Evolutionary conservation across 192 early-diverging fungal species (phyloP), one percentile per base, ranked within the genome.

Genomic region (Mortierella claussenii): DNA sequence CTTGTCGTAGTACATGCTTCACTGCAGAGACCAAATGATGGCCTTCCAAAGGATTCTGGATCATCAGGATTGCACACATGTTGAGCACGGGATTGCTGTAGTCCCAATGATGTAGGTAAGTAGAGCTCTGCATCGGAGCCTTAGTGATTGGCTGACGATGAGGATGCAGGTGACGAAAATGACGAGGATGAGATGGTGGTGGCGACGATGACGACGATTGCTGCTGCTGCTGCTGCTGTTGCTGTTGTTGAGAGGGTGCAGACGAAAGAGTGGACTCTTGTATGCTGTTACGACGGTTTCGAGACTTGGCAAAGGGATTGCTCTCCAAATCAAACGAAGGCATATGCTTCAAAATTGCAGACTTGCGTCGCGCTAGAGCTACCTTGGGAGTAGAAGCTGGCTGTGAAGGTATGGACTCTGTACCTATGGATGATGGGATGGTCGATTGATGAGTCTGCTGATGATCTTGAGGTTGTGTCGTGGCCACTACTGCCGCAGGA

Each of bases 51-150:
- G 82, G 82, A 59, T 86, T 83, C 37, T 84, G 79, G 36, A 79
- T 79, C 70, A 82, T 66, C 12, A 86, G 47, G 44, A 68, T 82
- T 2, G 85, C 69, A n/a, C 82, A 83, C 82, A 86, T 86, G 1
- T 60, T 60, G 30, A 86, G 34, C 2, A 84, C 49, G 3, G 85
- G 58, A 28, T 84, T 82, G 34, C 82, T 71, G 37, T 76, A 76
- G 46, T 86, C 65, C 85, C 85, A 86, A 40, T 81, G 33, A 2
- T 61, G 46, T 0, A 34, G 3, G 20, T 36, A 48, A 6, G 15
- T 48, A 13, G 33, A 48, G 7, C 52, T 63, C 30, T 27, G 46
- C 1, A 46, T 32, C 1, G 23, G 43, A 1, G 23, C 34, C 33
- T 43, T 46, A 40, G 20, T 20, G 23, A 5, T 18, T 27, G 3